Evolutionary conservation across 2,329 filamentous ascomycete genomes (phyloP).

Genomic region (Fusarium agapanthi): DNA sequence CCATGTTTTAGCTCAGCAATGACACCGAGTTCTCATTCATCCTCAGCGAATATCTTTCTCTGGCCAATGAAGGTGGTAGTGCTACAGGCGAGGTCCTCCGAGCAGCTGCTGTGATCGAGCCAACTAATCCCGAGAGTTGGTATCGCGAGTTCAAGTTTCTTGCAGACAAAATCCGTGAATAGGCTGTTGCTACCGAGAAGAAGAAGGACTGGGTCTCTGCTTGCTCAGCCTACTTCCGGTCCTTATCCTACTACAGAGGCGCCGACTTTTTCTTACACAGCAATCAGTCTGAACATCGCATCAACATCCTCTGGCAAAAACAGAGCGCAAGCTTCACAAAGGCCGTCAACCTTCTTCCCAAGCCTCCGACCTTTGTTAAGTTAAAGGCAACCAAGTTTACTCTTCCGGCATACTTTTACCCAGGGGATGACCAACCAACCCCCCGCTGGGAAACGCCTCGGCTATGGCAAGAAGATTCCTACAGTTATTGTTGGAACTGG

Average conservation of each 20-base stretch:
- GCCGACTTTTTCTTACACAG: conserved; percentile 54
- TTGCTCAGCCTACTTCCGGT: conserved; percentile 45
- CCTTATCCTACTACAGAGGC: conserved; percentile 52
- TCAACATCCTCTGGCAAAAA: conserved; percentile 49
- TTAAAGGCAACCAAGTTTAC: conserved; percentile 44
- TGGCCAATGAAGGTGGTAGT: conserved; percentile 21
- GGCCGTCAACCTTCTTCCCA: conserved; percentile 46
- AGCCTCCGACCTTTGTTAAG: conserved; percentile 48
- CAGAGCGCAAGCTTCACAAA: conserved; percentile 50
- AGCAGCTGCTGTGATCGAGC: conserved; percentile 9
- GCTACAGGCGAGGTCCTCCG: conserved; percentile 22
- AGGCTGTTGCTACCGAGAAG: background rate
- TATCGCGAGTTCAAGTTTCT: conserved; percentile 3
- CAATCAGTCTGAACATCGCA: conserved; percentile 51
- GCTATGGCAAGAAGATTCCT: conserved; percentile 38
- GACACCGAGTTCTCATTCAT: conserved; percentile 28
- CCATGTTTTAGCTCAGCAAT: conserved; percentile 21
- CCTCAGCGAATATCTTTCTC: conserved; percentile 20
- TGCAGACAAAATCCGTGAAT: background rate
- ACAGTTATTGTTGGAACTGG: conserved; percentile 54
- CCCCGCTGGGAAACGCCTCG: background rate
- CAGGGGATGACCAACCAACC: background rate
- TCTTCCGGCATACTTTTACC: conserved; percentile 49
- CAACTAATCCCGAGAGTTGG: conserved; percentile 8
- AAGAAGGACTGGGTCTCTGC: conserved; percentile 25